Percentiles rank a stretch among this genome's conserved stretches.
Evolutionary conservation across 2,329 filamentous ascomycete species (phyloP).

Genomic region (Talaromyces marneffei): DNA sequence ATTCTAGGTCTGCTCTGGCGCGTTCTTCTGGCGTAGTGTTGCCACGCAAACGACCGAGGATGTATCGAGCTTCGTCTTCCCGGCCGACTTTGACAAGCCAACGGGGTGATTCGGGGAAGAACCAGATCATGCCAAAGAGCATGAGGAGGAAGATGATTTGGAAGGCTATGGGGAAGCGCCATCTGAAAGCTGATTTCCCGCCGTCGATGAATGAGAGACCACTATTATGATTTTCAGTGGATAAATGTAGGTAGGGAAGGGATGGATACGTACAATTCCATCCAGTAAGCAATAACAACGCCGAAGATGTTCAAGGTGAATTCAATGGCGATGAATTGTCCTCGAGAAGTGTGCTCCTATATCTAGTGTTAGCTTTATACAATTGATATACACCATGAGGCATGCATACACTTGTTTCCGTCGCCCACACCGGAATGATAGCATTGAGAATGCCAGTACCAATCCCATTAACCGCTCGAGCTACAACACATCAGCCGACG

Average conservation of each 20-base stretch:
- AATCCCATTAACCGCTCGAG: conserved; percentile 57
- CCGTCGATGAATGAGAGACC: conserved; percentile 57
- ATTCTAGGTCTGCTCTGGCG: conserved; percentile 56
- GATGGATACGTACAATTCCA: conserved; percentile 42
- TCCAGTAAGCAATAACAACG: conserved; percentile 60
- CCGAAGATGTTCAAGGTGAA: conserved; percentile 70
- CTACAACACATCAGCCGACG: conserved; percentile 23
- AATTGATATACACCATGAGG: background rate
- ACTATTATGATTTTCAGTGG: conserved; percentile 20
- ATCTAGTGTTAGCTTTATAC: background rate
- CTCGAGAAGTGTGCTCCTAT: conserved; percentile 59
- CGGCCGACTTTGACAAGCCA: conserved; percentile 59
- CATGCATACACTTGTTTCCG: conserved; percentile 47
- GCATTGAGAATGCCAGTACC: conserved; percentile 66
- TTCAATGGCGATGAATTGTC: conserved; percentile 64
- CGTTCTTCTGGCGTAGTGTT: conserved; percentile 46
- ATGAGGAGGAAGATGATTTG: conserved; percentile 60
- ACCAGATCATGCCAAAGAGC: conserved; percentile 54
- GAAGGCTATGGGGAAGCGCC: conserved; percentile 65
- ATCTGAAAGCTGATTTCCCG: conserved; percentile 54
- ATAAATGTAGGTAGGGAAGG: conserved; percentile 9
- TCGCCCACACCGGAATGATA: conserved; percentile 66
- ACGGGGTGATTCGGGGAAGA: conserved; percentile 61
- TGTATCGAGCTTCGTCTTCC: conserved; percentile 61
- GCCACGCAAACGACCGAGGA: conserved; percentile 60